Conservation (phyloP, 2,329 filamentous ascomycete species). For the Xylariaceae sp. region DNA sequence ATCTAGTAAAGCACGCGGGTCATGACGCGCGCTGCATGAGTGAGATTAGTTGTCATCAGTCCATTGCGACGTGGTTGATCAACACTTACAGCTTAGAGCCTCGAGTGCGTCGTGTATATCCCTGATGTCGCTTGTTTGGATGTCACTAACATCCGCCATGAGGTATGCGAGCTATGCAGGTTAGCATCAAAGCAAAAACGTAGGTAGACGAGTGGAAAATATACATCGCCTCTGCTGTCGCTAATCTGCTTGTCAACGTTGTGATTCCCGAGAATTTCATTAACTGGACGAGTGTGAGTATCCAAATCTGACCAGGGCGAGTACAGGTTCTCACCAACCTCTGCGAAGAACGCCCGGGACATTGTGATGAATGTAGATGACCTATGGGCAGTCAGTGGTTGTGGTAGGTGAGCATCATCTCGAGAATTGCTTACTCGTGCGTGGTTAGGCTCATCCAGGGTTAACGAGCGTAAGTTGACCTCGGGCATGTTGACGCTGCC, state of each 20-base stretch:
- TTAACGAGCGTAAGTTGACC: slow-evolving; percentile 85
- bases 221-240: slow-evolving; percentile 86
- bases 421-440: slow-evolving; percentile 66
- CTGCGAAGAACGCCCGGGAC: slow-evolving; percentile 91
- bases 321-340: slow-evolving; percentile 48
- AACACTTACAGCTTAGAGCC: slow-evolving; percentile 70
- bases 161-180: slow-evolving; percentile 75
- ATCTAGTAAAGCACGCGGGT: slow-evolving; percentile 45
- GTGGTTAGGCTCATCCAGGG: slow-evolving; percentile 84
- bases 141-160: slow-evolving; percentile 95
- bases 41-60: slow-evolving; percentile 18
- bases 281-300: slow-evolving; percentile 59
- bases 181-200: slow-evolving; percentile 3
- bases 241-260: slow-evolving; percentile 99
- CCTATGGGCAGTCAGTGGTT: slow-evolving; percentile 44
- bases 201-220: slow-evolving; percentile 27
- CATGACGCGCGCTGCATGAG: slow-evolving; percentile 38
- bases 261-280: slow-evolving; percentile 90
- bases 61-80: neutral
- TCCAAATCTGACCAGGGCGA: neutral
- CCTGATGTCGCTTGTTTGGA: slow-evolving; percentile 79
- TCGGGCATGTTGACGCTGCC: slow-evolving; percentile 98
- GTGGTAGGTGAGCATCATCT: neutral
- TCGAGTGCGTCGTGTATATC: slow-evolving; percentile 84
- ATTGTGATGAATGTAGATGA: slow-evolving; percentile 97